Evolutionary conservation across 768 basidiomycete genomes (phyloP), one percentile per base, ranked within the genome.

Genomic region (Mycena vitilis): DNA sequence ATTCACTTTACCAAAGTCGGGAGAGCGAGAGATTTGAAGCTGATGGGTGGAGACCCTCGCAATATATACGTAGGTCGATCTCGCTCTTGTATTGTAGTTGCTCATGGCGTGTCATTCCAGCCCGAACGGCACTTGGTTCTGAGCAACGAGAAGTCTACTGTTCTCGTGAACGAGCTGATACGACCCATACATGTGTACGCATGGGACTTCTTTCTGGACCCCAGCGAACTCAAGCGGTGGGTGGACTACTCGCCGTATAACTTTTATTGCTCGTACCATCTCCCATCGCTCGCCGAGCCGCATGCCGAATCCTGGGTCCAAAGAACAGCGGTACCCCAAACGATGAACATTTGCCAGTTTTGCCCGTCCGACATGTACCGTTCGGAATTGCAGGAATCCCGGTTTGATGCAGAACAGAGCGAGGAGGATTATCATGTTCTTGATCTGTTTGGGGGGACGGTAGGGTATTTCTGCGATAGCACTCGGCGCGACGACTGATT

Each of bases 221-320:
- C 73, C 22, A 67, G 60, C 22, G 71, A 71, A 44, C 65, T 86
- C 36, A 75, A 83, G 38, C 72, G 77, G 0, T 89, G 89, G 89
- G 74, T 90, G 4, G 71, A 80, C 15, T 72, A 82, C 25, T 89
- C 89, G 1, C 84, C 88, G 0, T 76, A 83, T 34, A 87, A 89
- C 63, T 93, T 91, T 76, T 92, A 85, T 63, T 74, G 86, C 64
- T 73, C 75, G n/a, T 91, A 87, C 68, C 67, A 63, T 2, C 89
- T 91, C 61, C 85, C 85, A 1, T 79, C 79, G 0, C 73, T 88
- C 22, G 30, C 44, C 20, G 40, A 36, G 8, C 44, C 52, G 4
- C 69, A 47, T 34, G 25, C 45, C n/a, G 42, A 44, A 2, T 61
- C 53, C 12, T 72, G 67, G 67, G 47, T 38, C 20, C 42, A 22